Conservation (phyloP, 2,329 filamentous ascomycete genomes). For the Exophiala alcalophila region DNA sequence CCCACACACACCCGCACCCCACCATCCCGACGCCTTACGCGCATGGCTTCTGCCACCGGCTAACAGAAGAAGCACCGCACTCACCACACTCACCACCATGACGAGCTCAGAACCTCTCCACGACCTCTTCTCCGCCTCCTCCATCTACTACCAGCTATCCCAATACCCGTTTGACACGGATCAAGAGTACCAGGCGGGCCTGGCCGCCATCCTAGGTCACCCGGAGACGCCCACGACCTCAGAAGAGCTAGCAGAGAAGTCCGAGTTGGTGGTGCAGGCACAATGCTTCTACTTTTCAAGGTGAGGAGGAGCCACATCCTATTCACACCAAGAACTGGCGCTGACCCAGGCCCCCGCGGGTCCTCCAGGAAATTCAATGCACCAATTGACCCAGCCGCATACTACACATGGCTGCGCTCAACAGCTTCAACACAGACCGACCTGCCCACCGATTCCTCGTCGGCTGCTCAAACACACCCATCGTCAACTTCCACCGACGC, state of each 20-base stretch:
- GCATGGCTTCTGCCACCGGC: no score
- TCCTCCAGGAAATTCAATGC: conserved; percentile 38
- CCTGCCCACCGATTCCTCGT: conserved; percentile 1
- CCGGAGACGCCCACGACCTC: conserved; percentile 39
- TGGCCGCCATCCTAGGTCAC: conserved; percentile 47
- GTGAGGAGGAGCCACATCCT: conserved; percentile 32
- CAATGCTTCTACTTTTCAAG: conserved; percentile 50
- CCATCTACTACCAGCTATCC: conserved; percentile 36
- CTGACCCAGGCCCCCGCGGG: background rate
- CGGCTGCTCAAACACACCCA: conserved; percentile 9
- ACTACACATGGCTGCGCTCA: conserved; percentile 60
- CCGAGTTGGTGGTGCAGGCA: conserved; percentile 45
- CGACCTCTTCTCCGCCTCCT: background rate
- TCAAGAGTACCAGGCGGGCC: conserved; percentile 46
- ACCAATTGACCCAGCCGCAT: conserved; percentile 63
- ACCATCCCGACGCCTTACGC: no score
- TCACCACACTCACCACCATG: background rate
- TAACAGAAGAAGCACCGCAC: background rate
- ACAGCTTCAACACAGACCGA: conserved; percentile 21
- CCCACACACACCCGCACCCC: no score
- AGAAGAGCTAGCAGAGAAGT: conserved; percentile 38
- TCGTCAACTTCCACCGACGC: conserved; percentile 11
- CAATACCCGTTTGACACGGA: conserved; percentile 43
- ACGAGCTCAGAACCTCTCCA: background rate
- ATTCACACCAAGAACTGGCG: background rate